Evolutionary conservation across 2,329 filamentous ascomycete species (phyloP).

Genomic region (Neonectria punicea): DNA sequence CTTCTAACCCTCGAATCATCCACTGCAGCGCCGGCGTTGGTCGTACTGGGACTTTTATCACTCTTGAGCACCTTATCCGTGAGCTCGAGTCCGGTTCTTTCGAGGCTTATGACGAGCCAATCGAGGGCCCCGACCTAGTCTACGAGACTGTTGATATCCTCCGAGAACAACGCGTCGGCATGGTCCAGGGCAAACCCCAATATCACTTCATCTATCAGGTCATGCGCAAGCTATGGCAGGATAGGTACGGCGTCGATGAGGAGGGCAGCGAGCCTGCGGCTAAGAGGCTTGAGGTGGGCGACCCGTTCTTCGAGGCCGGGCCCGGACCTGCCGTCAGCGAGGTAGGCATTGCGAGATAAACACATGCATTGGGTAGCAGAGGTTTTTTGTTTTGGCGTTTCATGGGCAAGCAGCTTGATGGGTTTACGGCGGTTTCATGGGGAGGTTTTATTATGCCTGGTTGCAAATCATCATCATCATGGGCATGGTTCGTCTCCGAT

Average conservation of each 20-base stretch:
- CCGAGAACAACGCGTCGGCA: constrained; percentile 88
- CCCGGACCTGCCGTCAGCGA: constrained; percentile 28
- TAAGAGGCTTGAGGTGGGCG: constrained; percentile 64
- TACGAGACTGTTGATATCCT: constrained; percentile 82
- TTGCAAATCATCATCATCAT: constrained; percentile 3
- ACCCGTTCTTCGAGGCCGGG: constrained; percentile 51
- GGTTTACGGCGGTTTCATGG: constrained; percentile 12
- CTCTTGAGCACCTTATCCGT: constrained; percentile 88
- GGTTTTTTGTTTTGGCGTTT: constrained; percentile 15
- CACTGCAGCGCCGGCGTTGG: constrained; percentile 95
- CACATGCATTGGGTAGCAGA: neutral
- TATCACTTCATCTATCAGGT: constrained; percentile 91
- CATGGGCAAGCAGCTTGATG: constrained; percentile 1
- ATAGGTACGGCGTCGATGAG: constrained; percentile 63
- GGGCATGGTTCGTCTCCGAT: constrained; percentile 17
- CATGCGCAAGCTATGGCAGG: constrained; percentile 77
- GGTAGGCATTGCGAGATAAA: constrained; percentile 25
- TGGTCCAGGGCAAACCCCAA: constrained; percentile 92
- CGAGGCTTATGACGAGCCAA: constrained; percentile 54
- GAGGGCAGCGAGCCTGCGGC: constrained; percentile 58
- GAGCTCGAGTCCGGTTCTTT: constrained; percentile 83
- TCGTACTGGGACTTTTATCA: constrained; percentile 93
- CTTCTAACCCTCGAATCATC: constrained; percentile 76
- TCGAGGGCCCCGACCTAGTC: constrained; percentile 69
- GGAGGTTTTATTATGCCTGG: neutral